A percentile compares a stretch with the other conserved stretches of the same genome.
Evolutionary conservation across 805 yeast genomes (phyloP).

Genomic region (Kodamaea hsintzibuensis): DNA sequence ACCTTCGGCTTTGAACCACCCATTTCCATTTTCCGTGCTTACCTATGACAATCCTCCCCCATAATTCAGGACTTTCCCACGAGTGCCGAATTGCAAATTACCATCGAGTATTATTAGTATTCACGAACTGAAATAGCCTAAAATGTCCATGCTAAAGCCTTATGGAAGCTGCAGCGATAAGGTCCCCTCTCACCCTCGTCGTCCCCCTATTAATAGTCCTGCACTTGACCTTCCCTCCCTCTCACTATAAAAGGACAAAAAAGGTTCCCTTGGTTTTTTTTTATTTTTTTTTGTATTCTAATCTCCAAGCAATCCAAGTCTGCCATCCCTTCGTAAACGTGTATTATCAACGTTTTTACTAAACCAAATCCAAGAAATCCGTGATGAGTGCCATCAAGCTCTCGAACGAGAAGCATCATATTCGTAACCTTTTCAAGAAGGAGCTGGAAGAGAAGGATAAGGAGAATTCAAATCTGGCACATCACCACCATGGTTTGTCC

Average conservation of each 20-base stretch:
- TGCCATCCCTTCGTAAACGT: background rate
- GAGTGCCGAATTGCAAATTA: too few species aligned
- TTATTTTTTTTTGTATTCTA: background rate
- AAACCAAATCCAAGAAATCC: background rate
- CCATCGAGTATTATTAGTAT: too few species aligned
- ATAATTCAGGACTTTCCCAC: background rate
- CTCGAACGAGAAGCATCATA: constrained; percentile 15
- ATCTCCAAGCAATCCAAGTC: background rate
- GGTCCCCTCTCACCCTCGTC: constrained; percentile 1
- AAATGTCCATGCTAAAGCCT: background rate
- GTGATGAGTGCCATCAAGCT: constrained; percentile 13
- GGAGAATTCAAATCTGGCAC: constrained; percentile 12
- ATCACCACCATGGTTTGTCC: constrained; percentile 17
- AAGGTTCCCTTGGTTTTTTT: background rate
- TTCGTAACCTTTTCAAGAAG: constrained; percentile 23
- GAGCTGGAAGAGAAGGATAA: constrained; percentile 13
- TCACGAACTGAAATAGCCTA: background rate
- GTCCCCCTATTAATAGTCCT: constrained; percentile 3
- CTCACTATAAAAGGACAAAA: background rate
- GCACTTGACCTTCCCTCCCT: background rate
- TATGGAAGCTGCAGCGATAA: constrained; percentile 1
- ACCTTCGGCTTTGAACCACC: background rate
- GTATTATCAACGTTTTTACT: background rate
- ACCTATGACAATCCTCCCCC: background rate
- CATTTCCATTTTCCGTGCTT: background rate